Base-by-base conservation (phyloP, 305 asterid genomes). In the Fraxinus dipetala region DNA sequence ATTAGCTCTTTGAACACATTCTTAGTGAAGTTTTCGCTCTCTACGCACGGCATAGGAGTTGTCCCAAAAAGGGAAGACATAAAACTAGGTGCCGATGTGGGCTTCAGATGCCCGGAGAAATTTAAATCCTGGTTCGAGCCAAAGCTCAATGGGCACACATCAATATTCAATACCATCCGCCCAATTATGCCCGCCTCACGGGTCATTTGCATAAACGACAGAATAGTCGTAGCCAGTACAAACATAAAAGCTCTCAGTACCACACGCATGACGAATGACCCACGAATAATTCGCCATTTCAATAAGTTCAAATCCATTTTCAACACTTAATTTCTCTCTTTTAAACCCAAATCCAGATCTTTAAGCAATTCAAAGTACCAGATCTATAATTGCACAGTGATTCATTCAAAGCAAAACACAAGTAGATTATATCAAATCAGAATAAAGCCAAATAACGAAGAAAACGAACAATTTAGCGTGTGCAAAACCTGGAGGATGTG, bases 401-500 rank as follows among this genome's bases (percentile, higher is more conserved):
- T 88, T 77, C 81, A 84, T 80, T 82, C 85, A 81, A 56, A 77
- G 77, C 84, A 78, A 73, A 63, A 76, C 83, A 76, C 83, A 35
- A 59, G 78, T 48, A 11, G 80, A 76, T 65, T 59, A 56, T 75
- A 77, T 31, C 76, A 78, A 16, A 80, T 45, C 63, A 87, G 80
- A 82, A 80, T 74, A 72, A 85, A 87, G 77, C 78, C 86, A 84
- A 63, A 4, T 81, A 70, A 24, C 16, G 3, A 51, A 59, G 65
- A 82, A 38, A 78, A 74, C 70, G 9, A 85, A 74, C 30, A 77
- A 80, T 78, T 85, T 92, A 95, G 90, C 99, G 98, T 86, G 99
- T 89, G 84, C 97, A 94, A 89, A 95, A 95, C 94, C 99, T 95
- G 96, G 97, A 95, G 1, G 98, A 92, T 81, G 99, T 95, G 95